phyloP scores from a whole-genome alignment of 2,329 filamentous ascomycete genomes.

The Phyllosticta ampelicida region DNA sequence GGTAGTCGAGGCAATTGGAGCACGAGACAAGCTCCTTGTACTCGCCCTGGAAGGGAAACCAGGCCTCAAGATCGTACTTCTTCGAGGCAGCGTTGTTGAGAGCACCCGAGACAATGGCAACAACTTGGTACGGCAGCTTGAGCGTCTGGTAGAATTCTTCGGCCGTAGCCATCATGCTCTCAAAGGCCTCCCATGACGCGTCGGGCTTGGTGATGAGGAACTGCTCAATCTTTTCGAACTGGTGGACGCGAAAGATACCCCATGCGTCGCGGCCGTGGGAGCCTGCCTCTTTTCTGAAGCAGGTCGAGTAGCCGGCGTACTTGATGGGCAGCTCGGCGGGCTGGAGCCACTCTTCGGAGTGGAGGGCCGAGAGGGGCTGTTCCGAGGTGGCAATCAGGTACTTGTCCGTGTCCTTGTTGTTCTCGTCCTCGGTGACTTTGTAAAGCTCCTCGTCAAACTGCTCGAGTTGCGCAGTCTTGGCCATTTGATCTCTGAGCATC shows the following conservation, averaged over 20 bases:
- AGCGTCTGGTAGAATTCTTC: constrained; percentile 95
- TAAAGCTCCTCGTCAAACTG: constrained; percentile 98
- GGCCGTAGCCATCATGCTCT: constrained; percentile 80
- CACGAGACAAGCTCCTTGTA: constrained; percentile 98
- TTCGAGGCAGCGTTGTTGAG: constrained; percentile 56
- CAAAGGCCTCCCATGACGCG: constrained; percentile 85
- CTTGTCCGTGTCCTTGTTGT: constrained; percentile 74
- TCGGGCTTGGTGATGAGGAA: constrained; percentile 69
- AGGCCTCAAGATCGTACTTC: constrained; percentile 93
- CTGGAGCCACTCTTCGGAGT: constrained; percentile 87
- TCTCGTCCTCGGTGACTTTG: constrained; percentile 79
- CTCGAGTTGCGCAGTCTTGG: constrained; percentile 92
- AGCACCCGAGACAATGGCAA: constrained; percentile 91
- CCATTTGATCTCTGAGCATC: constrained; percentile 94
- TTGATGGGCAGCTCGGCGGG: constrained; percentile 80
- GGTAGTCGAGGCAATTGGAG: constrained; percentile 97
- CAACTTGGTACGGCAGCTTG: constrained; percentile 78
- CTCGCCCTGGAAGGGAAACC: constrained; percentile 92
- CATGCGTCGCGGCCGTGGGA: constrained; percentile 87
- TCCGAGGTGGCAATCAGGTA: constrained; percentile 76
- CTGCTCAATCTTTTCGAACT: constrained; percentile 91
- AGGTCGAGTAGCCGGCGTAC: constrained; percentile 80
- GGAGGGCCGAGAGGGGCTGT: constrained; percentile 86
- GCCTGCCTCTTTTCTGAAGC: constrained; percentile 91
- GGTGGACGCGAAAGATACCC: constrained; percentile 96